Percentiles rank a stretch among this genome's conserved stretches.
These are phyloP conservation scores for Stagonosporopsis vannaccii DNA, from an alignment of 2,329 filamentous ascomycete genomes.

Conservation along the genomic window DNA sequence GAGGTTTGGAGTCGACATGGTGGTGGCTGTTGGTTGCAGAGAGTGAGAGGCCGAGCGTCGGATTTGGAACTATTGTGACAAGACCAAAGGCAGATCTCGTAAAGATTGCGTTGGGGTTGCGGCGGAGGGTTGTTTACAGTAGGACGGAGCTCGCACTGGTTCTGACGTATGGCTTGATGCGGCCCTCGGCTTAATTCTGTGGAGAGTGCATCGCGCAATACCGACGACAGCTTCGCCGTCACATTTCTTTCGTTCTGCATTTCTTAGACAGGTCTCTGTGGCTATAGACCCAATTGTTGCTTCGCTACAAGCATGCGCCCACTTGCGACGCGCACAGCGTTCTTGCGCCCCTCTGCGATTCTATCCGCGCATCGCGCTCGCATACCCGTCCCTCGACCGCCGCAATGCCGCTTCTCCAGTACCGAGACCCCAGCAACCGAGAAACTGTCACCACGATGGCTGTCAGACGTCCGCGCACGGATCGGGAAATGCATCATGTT, in stretches of 20 bases:
- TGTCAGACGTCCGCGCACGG: constrained; percentile 70
- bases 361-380: constrained; percentile 10
- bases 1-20: constrained; percentile 54
- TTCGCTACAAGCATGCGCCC: constrained; percentile 23
- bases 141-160: constrained; percentile 5
- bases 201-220: constrained; percentile 16
- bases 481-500: constrained; percentile 79
- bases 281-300: not conserved
- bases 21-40: not conserved
- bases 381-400: constrained; percentile 1
- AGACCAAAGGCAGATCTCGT: too few species aligned
- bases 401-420: constrained; percentile 11
- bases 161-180: constrained; percentile 24
- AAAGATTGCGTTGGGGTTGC: not conserved
- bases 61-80: too few species aligned
- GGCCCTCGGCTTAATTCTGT: constrained; percentile 26
- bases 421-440: constrained; percentile 34
- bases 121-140: not conserved
- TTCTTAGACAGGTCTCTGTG: not conserved
- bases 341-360: constrained; percentile 15
- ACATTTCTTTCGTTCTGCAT: not conserved
- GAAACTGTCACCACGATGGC: constrained; percentile 67
- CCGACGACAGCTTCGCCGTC: not conserved
- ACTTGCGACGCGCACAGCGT: constrained; percentile 22
- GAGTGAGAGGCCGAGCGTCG: too few species aligned